phyloP scores from a whole-genome alignment of 768 basidiomycete genomes.

The Auriscalpium orientale region DNA sequence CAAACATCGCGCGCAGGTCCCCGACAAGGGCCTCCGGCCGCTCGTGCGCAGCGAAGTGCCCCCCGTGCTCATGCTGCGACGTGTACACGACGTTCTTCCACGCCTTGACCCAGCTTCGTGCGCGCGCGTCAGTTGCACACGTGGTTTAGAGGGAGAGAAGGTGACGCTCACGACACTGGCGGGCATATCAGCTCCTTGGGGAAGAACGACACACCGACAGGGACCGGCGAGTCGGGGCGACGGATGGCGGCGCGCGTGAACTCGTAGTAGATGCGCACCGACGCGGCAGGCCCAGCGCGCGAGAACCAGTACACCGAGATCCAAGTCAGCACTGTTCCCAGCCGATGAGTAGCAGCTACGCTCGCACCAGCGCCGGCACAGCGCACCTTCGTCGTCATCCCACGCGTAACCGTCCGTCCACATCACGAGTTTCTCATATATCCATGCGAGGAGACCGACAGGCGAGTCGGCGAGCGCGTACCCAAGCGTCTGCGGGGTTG shows the following conservation, averaged over 20 bases:
- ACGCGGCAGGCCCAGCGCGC: constrained; percentile 22
- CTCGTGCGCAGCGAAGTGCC: constrained; percentile 25
- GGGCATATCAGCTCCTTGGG: constrained; percentile 17
- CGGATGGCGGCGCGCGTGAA: not conserved
- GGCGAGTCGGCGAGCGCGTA: constrained; percentile 49
- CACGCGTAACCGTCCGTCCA: constrained; percentile 40
- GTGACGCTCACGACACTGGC: not conserved
- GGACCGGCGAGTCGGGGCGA: constrained; percentile 7
- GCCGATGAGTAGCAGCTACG: not conserved
- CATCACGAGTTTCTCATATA: constrained; percentile 19
- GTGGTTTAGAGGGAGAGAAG: not conserved
- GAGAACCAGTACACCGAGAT: constrained; percentile 29
- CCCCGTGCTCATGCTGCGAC: constrained; percentile 18
- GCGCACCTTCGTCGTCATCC: constrained; percentile 43
- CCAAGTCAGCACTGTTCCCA: constrained; percentile 27
- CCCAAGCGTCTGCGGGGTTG: constrained; percentile 29
- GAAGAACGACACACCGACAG: constrained; percentile 23
- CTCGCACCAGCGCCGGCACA: not conserved
- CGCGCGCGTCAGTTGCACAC: not conserved
- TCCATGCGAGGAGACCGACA: constrained; percentile 29
- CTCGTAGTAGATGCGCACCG: constrained; percentile 26
- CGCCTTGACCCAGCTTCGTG: constrained; percentile 15
- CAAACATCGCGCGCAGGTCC: constrained; percentile 24
- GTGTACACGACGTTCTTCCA: constrained; percentile 20
- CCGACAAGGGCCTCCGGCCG: constrained; percentile 17